These are phyloP conservation scores for Candida yuanshanica DNA, from an alignment of 805 yeast genomes.

Conservation along the genomic window DNA sequence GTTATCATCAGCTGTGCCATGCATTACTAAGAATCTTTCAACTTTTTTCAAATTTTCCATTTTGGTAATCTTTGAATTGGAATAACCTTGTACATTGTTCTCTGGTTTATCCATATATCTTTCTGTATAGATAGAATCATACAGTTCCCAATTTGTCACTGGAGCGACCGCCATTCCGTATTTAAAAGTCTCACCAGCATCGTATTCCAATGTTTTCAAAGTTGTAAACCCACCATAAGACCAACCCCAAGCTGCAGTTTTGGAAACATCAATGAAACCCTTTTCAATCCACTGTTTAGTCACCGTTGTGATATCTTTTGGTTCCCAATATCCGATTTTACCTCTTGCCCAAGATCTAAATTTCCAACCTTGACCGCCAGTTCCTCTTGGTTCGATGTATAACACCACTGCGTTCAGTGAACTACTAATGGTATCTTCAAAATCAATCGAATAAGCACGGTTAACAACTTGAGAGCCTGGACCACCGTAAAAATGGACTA, in stretches of 20 bases:
- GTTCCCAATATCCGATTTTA: slow-evolving; percentile 76
- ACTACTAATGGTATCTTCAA: slow-evolving; percentile 72
- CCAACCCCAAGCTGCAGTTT: slow-evolving; percentile 96
- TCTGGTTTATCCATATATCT: slow-evolving; percentile 85
- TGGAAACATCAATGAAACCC: slow-evolving; percentile 54
- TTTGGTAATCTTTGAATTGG: slow-evolving; percentile 48
- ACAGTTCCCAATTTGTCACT: slow-evolving; percentile 88
- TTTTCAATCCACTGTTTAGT: slow-evolving; percentile 50
- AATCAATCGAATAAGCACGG: slow-evolving; percentile 52
- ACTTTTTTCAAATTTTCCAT: slow-evolving; percentile 48
- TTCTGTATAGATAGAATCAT: slow-evolving; percentile 93
- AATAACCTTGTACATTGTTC: slow-evolving; percentile 61
- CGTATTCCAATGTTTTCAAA: slow-evolving; percentile 79
- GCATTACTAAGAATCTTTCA: slow-evolving; percentile 80
- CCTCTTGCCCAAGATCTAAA: slow-evolving; percentile 78
- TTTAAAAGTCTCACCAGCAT: slow-evolving; percentile 64
- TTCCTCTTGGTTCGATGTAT: slow-evolving; percentile 95
- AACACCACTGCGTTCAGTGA: slow-evolving; percentile 80
- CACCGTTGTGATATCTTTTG: slow-evolving; percentile 79
- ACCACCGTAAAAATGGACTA: slow-evolving; percentile 94
- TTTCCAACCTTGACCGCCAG: slow-evolving; percentile 78
- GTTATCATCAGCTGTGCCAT: slow-evolving; percentile 96
- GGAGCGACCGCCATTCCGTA: slow-evolving; percentile 98
- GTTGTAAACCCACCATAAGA: slow-evolving; percentile 95
- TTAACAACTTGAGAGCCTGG: slow-evolving; percentile 87